A percentile compares a stretch with the other conserved stretches of the same genome.
Evolutionary conservation across 2,329 filamentous ascomycete species (phyloP).

Genomic region (Claviceps quebecensis): DNA sequence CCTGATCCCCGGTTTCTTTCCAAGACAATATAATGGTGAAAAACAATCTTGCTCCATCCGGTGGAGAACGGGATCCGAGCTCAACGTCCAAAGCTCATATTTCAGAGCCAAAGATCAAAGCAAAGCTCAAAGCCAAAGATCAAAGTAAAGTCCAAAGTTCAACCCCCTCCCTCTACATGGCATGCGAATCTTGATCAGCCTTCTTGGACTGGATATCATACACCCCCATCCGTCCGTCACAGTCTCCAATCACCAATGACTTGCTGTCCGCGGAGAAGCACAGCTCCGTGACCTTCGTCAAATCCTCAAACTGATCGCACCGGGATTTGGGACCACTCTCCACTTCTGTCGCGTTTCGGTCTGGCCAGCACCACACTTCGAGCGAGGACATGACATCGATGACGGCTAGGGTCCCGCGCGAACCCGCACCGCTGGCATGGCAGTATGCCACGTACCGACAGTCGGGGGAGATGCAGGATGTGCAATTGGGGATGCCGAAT

Average conservation of each 20-base stretch:
- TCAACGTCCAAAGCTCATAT: too few species aligned
- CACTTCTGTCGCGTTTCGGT: constrained; percentile 15
- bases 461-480: constrained; percentile 25
- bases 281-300: constrained; percentile 23
- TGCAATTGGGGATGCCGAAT: constrained; percentile 25
- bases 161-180: not conserved
- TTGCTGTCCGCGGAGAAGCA: constrained; percentile 24
- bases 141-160: not conserved
- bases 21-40: not conserved
- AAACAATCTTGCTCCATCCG: not conserved
- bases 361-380: constrained; percentile 25
- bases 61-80: too few species aligned
- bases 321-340: constrained; percentile 12
- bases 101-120: not conserved
- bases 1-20: too few species aligned
- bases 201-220: constrained; percentile 20
- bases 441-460: constrained; percentile 27
- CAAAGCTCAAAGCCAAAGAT: not conserved
- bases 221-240: constrained; percentile 20
- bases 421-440: constrained; percentile 19
- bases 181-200: not conserved
- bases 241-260: constrained; percentile 21
- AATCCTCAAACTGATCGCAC: constrained; percentile 19
- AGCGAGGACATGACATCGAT: constrained; percentile 23
- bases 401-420: constrained; percentile 20